Evolutionary conservation across 176 grass and related monocot genomes (phyloP), one percentile per base, ranked within the genome.

Genomic region (Triticum timopheevii): DNA sequence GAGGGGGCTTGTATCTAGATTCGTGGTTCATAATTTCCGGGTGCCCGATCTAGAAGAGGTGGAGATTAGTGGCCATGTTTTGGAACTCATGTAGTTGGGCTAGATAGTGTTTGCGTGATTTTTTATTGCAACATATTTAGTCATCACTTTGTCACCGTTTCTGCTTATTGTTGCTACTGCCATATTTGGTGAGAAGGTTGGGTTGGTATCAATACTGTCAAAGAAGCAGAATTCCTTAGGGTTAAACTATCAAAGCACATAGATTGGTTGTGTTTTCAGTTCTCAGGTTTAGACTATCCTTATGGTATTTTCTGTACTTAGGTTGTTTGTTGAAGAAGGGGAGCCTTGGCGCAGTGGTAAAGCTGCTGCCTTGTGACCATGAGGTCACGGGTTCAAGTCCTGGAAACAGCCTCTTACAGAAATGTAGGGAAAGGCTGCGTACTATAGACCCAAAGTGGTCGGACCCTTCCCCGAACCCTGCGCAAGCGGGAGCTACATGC

Each of bases 221-320:
- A 61, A 12, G 52, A 44, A 73, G 16, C 34, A 27, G 13, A 83
- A 73, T 83, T 78, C 50, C 67, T 42, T 72, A 36, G 30, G 68
- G 25, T 71, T 73, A 36, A 28, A 42, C 68, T 83, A 73, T 61
- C 8, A 73, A 42, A 59, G 22, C 31, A 8, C 5, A 10, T 17
- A 83, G 17, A 59, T 40, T 50, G 34, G 71, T 19, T 40, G 47
- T 3, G 45, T 40, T 72, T 23, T 24, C 45, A 83, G 34, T 83
- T 61, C 30, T 56, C 67, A 39, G 13, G 13, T 83, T 73, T 10
- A 25, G 59, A 16, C 58, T 13, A 73, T 73, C 58, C 58, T 3
- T 62, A 76, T 65, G 70, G 75, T 47, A 2, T 64, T 84, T 40
- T 47, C 24, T 84, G 70, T 54, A 84, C 58, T 74, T 45, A 66